Percentiles rank a stretch among this genome's conserved stretches.
These are phyloP conservation scores for Solanum arcanum DNA, from an alignment of 257 asterid species.

Conservation along the genomic window DNA sequence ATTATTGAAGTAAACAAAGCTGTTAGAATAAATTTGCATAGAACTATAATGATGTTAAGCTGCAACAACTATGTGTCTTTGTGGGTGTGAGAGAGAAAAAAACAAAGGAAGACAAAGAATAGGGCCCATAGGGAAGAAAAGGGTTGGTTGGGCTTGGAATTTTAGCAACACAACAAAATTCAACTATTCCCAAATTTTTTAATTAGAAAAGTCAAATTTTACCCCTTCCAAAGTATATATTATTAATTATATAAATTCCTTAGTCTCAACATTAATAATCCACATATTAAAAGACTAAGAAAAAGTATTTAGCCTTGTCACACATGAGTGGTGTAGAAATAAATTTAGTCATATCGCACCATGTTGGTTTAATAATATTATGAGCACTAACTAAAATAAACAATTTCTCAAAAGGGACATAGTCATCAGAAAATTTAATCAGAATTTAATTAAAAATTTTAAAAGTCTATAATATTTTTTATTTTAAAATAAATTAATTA, in stretches of 20 bases:
- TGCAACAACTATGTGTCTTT: background rate
- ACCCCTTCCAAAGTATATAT: background rate
- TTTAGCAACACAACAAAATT: background rate
- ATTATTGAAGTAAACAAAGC: background rate
- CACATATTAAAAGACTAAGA: background rate
- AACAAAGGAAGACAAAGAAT: background rate
- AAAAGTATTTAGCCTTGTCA: background rate
- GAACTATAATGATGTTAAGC: conserved; percentile 22
- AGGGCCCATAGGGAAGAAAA: background rate
- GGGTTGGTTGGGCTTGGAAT: background rate
- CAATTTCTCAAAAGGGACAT: background rate
- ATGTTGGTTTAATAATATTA: background rate
- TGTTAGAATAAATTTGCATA: conserved; percentile 6
- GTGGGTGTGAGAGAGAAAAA: background rate
- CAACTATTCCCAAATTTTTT: background rate
- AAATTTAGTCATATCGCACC: background rate
- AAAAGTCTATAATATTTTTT: too few species aligned
- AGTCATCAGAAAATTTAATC: background rate
- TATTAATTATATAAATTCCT: background rate
- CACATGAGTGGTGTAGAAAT: background rate
- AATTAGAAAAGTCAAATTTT: background rate
- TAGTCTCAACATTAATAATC: background rate
- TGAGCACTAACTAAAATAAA: background rate
- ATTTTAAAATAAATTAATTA: too few species aligned
- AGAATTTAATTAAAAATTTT: too few species aligned